Evolutionary conservation across 495 filamentous ascomycete genomes (phyloP).

Genomic region (Neurospora cerealis): DNA sequence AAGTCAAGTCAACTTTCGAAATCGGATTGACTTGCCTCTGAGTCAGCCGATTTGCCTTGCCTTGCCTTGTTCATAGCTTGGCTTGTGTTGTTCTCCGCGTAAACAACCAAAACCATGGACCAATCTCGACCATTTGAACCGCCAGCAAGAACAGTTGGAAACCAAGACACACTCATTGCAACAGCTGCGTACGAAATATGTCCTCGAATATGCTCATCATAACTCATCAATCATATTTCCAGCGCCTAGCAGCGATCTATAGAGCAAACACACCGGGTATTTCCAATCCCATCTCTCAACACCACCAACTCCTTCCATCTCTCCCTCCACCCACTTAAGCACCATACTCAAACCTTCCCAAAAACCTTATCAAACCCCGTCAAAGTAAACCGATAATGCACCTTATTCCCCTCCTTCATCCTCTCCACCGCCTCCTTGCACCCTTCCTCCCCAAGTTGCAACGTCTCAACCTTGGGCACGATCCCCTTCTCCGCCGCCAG

Average conservation of each 20-base stretch:
- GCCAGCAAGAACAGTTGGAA: too few relatives aligned
- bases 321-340: background rate
- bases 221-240: background rate
- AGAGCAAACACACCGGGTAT: background rate
- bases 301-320: background rate
- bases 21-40: too few relatives aligned
- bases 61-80: too few relatives aligned
- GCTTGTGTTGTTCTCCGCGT: too few relatives aligned
- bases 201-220: background rate
- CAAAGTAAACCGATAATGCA: slow-evolving; percentile 43
- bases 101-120: too few relatives aligned
- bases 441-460: slow-evolving; percentile 58
- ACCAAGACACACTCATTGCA: background rate
- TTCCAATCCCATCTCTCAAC: too few relatives aligned
- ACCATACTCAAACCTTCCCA: slow-evolving; percentile 2
- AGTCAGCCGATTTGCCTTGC: too few relatives aligned
- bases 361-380: slow-evolving; percentile 39
- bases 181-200: background rate
- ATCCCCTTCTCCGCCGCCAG: slow-evolving; percentile 67
- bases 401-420: slow-evolving; percentile 51
- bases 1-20: too few relatives aligned
- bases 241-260: background rate
- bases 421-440: slow-evolving; percentile 62
- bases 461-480: slow-evolving; percentile 58
- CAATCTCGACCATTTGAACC: too few relatives aligned